Evolutionary conservation across 2,329 filamentous ascomycete genomes (phyloP).

Genomic region (Falciphora oryzae): DNA sequence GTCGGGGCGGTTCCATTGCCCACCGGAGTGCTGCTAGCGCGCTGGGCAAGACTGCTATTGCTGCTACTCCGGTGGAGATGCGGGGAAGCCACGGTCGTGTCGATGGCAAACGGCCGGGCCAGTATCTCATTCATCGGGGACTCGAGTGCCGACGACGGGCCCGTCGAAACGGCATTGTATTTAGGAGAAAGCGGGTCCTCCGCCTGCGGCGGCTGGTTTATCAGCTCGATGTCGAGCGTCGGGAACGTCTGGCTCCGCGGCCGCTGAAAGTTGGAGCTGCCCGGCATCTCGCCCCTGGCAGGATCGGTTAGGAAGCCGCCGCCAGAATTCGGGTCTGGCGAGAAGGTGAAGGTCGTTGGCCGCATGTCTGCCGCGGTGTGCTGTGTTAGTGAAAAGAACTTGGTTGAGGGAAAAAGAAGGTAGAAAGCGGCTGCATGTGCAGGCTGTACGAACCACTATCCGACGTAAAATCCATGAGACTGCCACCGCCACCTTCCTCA

Average conservation of each 20-base stretch:
- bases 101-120: conserved; percentile 33
- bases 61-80: conserved; percentile 47
- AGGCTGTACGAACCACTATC: conserved; percentile 43
- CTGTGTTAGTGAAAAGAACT: conserved; percentile 63
- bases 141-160: conserved; percentile 46
- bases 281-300: conserved; percentile 29
- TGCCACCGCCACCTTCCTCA: conserved; percentile 48
- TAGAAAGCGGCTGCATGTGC: conserved; percentile 46
- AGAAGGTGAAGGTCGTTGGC: conserved; percentile 69
- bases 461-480: conserved; percentile 53
- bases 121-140: conserved; percentile 43
- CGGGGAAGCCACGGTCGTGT: conserved; percentile 33
- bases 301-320: conserved; percentile 48
- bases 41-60: conserved; percentile 35
- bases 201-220: conserved; percentile 34
- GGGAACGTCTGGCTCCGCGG: conserved; percentile 88
- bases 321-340: conserved; percentile 64
- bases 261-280: conserved; percentile 55
- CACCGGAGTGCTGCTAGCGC: conserved; percentile 27
- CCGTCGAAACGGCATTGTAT: conserved; percentile 39
- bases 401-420: conserved; percentile 35
- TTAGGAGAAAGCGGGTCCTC: conserved; percentile 45
- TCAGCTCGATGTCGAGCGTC: conserved; percentile 57
- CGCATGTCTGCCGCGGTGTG: conserved; percentile 59
- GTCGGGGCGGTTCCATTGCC: conserved; percentile 22